Evolutionary conservation across 2,329 filamentous ascomycete species (phyloP).

Genomic region (Phialocephala subalpina): DNA sequence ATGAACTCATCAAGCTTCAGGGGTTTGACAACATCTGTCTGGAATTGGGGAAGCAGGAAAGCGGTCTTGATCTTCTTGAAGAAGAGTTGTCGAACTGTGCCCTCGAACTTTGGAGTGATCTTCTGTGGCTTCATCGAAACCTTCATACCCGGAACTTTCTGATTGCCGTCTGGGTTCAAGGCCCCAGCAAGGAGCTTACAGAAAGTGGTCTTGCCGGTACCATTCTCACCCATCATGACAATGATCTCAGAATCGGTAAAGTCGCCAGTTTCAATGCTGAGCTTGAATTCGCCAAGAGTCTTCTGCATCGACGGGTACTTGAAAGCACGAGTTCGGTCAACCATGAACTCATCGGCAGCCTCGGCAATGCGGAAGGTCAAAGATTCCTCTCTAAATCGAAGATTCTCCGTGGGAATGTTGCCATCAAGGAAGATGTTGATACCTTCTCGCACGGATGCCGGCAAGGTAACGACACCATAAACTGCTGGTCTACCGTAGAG

Average conservation of each 20-base stretch:
- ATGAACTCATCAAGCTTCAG: constrained; percentile 99
- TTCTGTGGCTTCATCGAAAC: constrained; percentile 99
- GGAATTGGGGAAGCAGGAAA: constrained; percentile 97
- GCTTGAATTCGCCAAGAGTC: constrained; percentile 87
- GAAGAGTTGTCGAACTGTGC: constrained; percentile 96
- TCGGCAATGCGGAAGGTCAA: constrained; percentile 95
- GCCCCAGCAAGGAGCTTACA: constrained; percentile 95
- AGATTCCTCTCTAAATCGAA: constrained; percentile 97
- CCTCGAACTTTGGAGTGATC: constrained; percentile 97
- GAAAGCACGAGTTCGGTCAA: constrained; percentile 86
- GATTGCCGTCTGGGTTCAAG: constrained; percentile 84
- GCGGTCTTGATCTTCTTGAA: constrained; percentile 99
- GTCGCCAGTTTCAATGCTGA: constrained; percentile 80
- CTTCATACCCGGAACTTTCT: constrained; percentile 88
- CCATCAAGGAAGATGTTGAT: constrained; percentile 99
- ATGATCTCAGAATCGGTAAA: constrained; percentile 99
- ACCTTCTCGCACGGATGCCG: constrained; percentile 95
- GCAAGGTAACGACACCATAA: constrained; percentile 97
- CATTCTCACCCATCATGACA: constrained; percentile 99
- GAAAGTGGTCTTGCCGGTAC: constrained; percentile 99
- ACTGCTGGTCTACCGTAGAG: constrained; percentile 95
- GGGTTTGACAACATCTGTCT: constrained; percentile 99
- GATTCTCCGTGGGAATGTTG: constrained; percentile 96
- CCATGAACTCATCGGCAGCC: constrained; percentile 85
- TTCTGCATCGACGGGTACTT: constrained; percentile 91